Evolutionary conservation across 495 filamentous ascomycete species (phyloP), one percentile per base, ranked within the genome.

Genomic region (Rusavskia elegans): DNA sequence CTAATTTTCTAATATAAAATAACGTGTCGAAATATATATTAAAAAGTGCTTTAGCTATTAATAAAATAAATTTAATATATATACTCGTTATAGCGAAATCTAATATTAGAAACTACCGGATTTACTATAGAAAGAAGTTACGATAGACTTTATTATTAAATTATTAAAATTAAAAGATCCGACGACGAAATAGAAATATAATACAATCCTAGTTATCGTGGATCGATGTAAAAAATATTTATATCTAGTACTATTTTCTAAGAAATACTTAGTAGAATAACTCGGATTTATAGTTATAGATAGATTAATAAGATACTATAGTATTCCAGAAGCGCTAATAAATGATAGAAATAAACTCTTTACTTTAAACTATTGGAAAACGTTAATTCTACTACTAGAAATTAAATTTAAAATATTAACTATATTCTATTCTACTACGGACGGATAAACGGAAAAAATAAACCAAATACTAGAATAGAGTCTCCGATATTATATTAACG

Each of bases 21-120:
- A 59, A 46, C 66, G 66, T 45, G 44, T 49, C 38, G 17, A 62
- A 38, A 42, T 59, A 44, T 59, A 70, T 50, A 35, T 57, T 5
- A 66, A 58, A 52, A 68, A 66, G 54, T 68, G 63, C 48, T 29
- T 38, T 45, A 52, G 20, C 7, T 52, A 45, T 52, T 45, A 13
- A 11, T 44, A 27, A 27, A 52, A 27, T 38, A 52, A 41, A 23
- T 20, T 50, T 13, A 21, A n/a, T 19, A 45, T 23, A 46, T 23
- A 52, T 49, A 23, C 44, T 19, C 6, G 6, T 23, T 52, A 52
- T 27, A 27, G 30, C 2, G 30, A 6, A 36, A 53, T 49, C 23
- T 23, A 30, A 38, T 50, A 30, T 16, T 8, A 36, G 17, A 36
- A 30, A 32, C 14, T 23, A 49, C 42, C 40, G 21, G 44, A 37